Evolutionary conservation across 2,329 filamentous ascomycete genomes (phyloP).

Genomic region (Neopestalotiopsis sp.): DNA sequence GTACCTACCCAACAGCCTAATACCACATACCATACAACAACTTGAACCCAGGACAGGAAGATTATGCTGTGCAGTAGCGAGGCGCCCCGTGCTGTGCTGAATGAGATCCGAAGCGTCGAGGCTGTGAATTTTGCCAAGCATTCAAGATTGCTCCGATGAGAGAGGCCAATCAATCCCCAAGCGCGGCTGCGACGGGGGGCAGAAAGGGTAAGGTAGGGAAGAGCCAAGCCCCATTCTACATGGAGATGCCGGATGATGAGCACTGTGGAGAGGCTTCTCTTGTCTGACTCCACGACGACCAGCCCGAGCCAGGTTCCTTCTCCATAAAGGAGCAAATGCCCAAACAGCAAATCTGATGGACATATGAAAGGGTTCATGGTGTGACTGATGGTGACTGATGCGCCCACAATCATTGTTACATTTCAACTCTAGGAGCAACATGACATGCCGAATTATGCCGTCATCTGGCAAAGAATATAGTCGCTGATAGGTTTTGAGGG

Average conservation of each 20-base stretch:
- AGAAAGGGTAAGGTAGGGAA: background rate
- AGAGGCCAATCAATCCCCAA: slow-evolving; percentile 1
- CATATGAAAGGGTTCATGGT: background rate
- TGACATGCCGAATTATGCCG: too few species aligned
- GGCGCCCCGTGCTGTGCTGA: background rate
- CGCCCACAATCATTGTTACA: background rate
- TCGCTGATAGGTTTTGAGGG: too few species aligned
- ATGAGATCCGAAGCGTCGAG: slow-evolving; percentile 12
- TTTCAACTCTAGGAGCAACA: background rate
- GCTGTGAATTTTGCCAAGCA: slow-evolving; percentile 5
- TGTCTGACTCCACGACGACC: slow-evolving; percentile 6
- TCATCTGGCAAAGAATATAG: background rate
- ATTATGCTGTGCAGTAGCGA: slow-evolving; percentile 9
- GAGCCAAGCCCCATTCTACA: background rate
- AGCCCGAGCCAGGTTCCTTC: background rate
- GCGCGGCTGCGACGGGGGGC: background rate
- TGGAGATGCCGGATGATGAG: slow-evolving; percentile 10
- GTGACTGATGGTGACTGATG: background rate
- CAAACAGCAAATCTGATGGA: too few species aligned
- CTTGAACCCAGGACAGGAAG: background rate
- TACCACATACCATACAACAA: background rate
- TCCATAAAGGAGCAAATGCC: too few species aligned
- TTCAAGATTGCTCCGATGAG: background rate
- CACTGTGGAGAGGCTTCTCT: slow-evolving; percentile 7
- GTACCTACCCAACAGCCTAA: too few species aligned